These are phyloP conservation scores for Wickerhamiella occidentalis DNA, from an alignment of 805 yeast genomes.

Conservation along the genomic window DNA sequence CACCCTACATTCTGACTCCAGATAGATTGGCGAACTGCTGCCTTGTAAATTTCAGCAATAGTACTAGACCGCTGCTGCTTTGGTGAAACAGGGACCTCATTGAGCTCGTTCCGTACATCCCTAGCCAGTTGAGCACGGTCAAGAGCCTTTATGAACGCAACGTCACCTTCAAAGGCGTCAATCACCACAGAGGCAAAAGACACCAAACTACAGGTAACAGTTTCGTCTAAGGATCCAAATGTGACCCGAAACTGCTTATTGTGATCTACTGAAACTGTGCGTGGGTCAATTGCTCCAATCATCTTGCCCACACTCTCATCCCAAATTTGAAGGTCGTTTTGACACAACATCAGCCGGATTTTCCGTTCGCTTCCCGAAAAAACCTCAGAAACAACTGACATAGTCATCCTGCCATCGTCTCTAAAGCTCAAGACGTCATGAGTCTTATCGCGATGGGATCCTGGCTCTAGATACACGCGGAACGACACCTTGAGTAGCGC, in stretches of 20 bases:
- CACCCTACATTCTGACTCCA: not conserved
- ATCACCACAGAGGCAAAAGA: constrained; percentile 6
- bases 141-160: not conserved
- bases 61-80: not conserved
- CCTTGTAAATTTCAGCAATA: not conserved
- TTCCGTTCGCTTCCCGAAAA: constrained; percentile 3
- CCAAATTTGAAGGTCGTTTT: constrained; percentile 11
- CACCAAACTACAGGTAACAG: not conserved
- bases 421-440: constrained; percentile 2
- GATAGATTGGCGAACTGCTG: not conserved
- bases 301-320: constrained; percentile 11
- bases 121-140: not conserved
- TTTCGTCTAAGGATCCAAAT: constrained; percentile 11
- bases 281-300: constrained; percentile 2
- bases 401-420: not conserved
- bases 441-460: not conserved
- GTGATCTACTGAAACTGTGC: not conserved
- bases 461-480: constrained; percentile 12
- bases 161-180: not conserved
- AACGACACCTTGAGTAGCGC: constrained; percentile 7
- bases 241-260: not conserved
- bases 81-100: not conserved
- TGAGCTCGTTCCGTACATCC: not conserved
- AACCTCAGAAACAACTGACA: constrained; percentile 12
- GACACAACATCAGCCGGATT: constrained; percentile 7